Conservation (phyloP, 164 flowering plant genomes). For the Nymphaea thermarum region DNA sequence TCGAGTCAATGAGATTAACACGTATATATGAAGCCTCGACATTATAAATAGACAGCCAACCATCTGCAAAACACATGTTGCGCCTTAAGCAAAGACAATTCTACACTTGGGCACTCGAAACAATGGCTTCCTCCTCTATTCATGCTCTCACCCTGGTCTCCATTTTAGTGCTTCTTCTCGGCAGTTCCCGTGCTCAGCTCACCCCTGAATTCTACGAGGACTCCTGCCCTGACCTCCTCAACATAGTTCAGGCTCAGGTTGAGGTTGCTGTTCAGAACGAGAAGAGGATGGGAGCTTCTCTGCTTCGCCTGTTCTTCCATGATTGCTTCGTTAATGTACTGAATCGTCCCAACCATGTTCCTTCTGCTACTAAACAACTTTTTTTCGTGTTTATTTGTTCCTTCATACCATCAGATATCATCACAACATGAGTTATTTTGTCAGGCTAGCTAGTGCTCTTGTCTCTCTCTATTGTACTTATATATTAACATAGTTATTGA, state of each 20-base stretch:
- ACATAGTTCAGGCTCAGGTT: slow-evolving; percentile 9
- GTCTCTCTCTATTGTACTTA: too few species aligned
- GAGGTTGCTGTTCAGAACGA: slow-evolving; percentile 7
- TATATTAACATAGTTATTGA: too few species aligned
- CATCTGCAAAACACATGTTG: neutral
- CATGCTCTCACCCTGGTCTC: neutral
- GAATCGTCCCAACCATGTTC: too few species aligned
- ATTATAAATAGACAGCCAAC: neutral
- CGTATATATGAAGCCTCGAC: neutral
- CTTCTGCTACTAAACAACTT: neutral
- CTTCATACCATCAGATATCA: too few species aligned
- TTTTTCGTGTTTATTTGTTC: neutral
- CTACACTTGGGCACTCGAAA: neutral
- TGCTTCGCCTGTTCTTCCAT: slow-evolving; percentile 12
- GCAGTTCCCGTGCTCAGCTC: slow-evolving; percentile 1
- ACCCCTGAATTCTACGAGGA: slow-evolving; percentile 6
- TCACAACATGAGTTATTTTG: too few species aligned
- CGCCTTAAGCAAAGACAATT: too few species aligned
- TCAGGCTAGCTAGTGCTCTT: neutral
- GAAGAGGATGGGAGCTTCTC: slow-evolving; percentile 11
- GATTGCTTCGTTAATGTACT: slow-evolving; percentile 14
- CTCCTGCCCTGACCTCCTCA: slow-evolving; percentile 8
- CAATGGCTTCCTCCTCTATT: neutral
- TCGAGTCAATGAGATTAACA: neutral
- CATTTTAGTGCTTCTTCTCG: neutral